Evolutionary conservation across 805 yeast species (phyloP).

Genomic region (Candida jianshihensis): DNA sequence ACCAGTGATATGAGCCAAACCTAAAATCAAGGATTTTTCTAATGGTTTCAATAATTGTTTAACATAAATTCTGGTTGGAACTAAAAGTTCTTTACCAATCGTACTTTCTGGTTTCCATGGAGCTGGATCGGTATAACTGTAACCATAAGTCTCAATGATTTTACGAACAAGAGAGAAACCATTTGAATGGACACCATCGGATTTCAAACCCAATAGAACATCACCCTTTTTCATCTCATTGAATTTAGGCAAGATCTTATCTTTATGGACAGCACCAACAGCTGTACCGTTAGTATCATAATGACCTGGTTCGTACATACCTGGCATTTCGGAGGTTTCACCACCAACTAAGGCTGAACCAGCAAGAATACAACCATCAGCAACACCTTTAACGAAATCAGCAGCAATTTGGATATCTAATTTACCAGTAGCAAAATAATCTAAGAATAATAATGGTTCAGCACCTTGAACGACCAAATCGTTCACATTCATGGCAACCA

Average conservation of each 20-base stretch:
- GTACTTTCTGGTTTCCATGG: constrained; percentile 76
- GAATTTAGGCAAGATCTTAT: constrained; percentile 64
- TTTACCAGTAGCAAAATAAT: constrained; percentile 93
- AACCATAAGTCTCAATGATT: constrained; percentile 73
- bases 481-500: constrained; percentile 98
- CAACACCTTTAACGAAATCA: constrained; percentile 89
- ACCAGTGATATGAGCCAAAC: constrained; percentile 96
- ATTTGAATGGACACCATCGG: constrained; percentile 94
- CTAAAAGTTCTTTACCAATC: constrained; percentile 78
- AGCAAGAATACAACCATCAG: constrained; percentile 88
- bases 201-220: constrained; percentile 76
- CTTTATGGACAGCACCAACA: constrained; percentile 87
- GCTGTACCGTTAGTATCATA: constrained; percentile 99
- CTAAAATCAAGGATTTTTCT: constrained; percentile 61
- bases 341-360: constrained; percentile 99
- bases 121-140: constrained; percentile 63
- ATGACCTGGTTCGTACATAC: constrained; percentile 92
- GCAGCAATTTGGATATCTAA: constrained; percentile 80
- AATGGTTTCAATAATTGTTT: constrained; percentile 78
- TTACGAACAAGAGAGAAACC: constrained; percentile 94
- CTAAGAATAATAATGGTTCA: constrained; percentile 91
- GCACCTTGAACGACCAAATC: constrained; percentile 99
- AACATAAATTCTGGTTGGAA: constrained; percentile 93
- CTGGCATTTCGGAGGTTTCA: constrained; percentile 99
- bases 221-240: constrained; percentile 71